These are phyloP conservation scores for Periconia sp. DNA, from an alignment of 2,329 filamentous ascomycete species.

Conservation along the genomic window DNA sequence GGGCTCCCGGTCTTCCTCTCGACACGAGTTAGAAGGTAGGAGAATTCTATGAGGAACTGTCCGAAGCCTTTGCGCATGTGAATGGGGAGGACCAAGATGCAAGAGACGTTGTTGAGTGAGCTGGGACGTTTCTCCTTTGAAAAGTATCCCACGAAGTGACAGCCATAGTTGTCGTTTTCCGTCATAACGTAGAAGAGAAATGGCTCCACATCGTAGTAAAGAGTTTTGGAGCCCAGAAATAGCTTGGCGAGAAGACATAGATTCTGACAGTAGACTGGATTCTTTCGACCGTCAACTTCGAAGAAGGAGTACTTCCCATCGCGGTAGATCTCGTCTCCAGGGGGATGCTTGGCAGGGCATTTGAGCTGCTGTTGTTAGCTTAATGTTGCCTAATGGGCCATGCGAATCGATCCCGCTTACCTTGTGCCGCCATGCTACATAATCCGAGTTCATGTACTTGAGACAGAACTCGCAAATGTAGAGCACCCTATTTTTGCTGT, in stretches of 20 bases:
- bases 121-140: constrained; percentile 97
- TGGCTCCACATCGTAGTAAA: constrained; percentile 97
- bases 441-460: constrained; percentile 99
- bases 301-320: constrained; percentile 92
- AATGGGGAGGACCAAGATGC: constrained; percentile 93
- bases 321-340: constrained; percentile 96
- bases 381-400: not conserved
- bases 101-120: constrained; percentile 96
- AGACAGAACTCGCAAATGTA: constrained; percentile 99
- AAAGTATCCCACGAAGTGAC: constrained; percentile 98
- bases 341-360: constrained; percentile 94
- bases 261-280: constrained; percentile 98
- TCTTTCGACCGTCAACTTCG: constrained; percentile 95
- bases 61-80: constrained; percentile 98
- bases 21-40: constrained; percentile 90
- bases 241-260: constrained; percentile 94
- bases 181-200: constrained; percentile 98
- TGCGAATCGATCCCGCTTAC: constrained; percentile 25
- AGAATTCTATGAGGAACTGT: constrained; percentile 96
- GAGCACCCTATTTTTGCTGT: constrained; percentile 93
- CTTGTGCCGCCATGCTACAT: constrained; percentile 97
- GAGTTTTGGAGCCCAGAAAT: constrained; percentile 96
- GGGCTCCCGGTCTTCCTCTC: constrained; percentile 95
- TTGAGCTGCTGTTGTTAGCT: constrained; percentile 61
- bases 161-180: constrained; percentile 88